Evolutionary conservation across 345 rosid species (phyloP), one percentile per base, ranked within the genome.

Genomic region (Aethionema arabicum): DNA sequence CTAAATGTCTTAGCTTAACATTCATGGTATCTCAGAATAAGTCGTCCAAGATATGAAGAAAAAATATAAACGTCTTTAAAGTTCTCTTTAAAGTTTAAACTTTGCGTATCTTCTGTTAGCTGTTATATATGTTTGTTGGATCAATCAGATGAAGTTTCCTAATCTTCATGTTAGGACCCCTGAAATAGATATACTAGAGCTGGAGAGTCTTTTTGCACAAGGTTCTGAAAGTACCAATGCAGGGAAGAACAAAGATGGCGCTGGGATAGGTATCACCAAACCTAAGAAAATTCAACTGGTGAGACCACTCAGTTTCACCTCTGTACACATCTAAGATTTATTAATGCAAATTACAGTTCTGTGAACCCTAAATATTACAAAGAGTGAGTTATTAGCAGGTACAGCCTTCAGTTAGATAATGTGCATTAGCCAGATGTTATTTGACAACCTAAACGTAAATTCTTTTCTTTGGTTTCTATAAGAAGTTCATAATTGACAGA

Each of bases 111-210:
- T 53, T 46, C 38, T 11, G 11, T 31, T 10, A 52, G 32, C 44
- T 59, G 58, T 29, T 53, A 27, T 50, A 31, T 21, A 21, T 21
- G 27, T 41, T 42, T 43, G 7, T 16, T 35, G 36, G 53, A 61
- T 52, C 48, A 39, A 47, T 45, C 32, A 9, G 40, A 54, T 27
- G 11, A 27, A 32, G 32, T 59, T 47, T 52, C 8, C 4, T 8
- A 35, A 54, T 49, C 39, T 68, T 58, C 75, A 73, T 81, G 56
- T 48, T 59, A 92, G 99, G 86, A 83, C 99, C 74, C 99, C 98
- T 70, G 97, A 92, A 80, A 92, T 92, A 70, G 99, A 92, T 78
- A 89, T 92, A 75, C 80, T 85, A 40, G 99, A 92, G 76, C 97
- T 92, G 52, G 97, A 87, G 78, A 92, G 87, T 72, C 83, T 89